Evolutionary conservation across 129 eudicot genomes (phyloP).

Genomic region (Tagetes patula): DNA sequence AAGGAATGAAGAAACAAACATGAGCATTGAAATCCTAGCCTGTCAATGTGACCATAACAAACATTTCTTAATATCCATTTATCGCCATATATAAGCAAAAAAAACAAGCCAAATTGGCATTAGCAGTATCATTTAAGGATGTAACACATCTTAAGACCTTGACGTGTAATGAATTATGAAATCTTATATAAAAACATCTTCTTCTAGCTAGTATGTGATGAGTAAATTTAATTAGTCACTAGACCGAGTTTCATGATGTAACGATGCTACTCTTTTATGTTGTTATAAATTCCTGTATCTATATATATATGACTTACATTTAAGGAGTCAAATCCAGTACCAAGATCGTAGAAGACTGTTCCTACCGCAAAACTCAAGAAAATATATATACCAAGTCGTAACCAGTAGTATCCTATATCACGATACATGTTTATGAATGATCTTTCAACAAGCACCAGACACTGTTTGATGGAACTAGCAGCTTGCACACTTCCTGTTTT

Average conservation of each 20-base stretch:
- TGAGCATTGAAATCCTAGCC: constrained; percentile 64
- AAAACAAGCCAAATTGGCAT: background rate
- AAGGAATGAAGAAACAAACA: constrained; percentile 61
- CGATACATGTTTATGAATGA: constrained; percentile 71
- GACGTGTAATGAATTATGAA: too few relatives aligned
- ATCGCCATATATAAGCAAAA: background rate
- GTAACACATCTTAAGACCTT: too few relatives aligned
- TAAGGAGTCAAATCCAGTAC: constrained; percentile 47
- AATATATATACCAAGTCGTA: constrained; percentile 55
- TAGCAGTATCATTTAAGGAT: background rate
- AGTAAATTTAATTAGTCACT: too few relatives aligned
- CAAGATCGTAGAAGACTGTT: constrained; percentile 45
- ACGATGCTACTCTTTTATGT: too few relatives aligned
- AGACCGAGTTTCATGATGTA: too few relatives aligned
- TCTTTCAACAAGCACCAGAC: constrained; percentile 50
- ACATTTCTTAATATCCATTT: background rate
- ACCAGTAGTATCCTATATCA: constrained; percentile 72
- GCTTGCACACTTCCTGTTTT: constrained; percentile 41
- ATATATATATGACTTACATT: constrained; percentile 38
- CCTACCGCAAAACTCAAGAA: constrained; percentile 56
- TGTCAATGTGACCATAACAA: constrained; percentile 29
- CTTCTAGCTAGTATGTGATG: too few relatives aligned
- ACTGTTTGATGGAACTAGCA: constrained; percentile 47
- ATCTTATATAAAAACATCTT: too few relatives aligned
- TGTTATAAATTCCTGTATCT: background rate